Evolutionary conservation across 2,329 filamentous ascomycete genomes (phyloP).

Genomic region (Xylogone sp.): DNA sequence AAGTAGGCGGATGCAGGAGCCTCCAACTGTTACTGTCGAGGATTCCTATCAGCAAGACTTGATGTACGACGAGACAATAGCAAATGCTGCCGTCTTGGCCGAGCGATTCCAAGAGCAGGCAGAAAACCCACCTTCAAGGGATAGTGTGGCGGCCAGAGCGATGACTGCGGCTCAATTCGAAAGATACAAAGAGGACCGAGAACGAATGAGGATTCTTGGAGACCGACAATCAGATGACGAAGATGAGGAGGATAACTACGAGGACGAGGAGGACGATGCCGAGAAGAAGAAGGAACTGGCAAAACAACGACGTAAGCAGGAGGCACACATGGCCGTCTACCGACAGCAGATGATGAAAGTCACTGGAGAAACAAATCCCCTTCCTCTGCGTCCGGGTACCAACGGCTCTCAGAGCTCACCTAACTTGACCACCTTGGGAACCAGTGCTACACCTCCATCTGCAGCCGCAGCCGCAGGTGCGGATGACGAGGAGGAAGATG

Average conservation of each 20-base stretch:
- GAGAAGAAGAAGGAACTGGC: conserved; percentile 71
- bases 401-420: conserved; percentile 60
- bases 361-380: conserved; percentile 65
- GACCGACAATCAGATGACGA: conserved; percentile 45
- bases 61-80: conserved; percentile 25
- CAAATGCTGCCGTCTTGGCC: conserved; percentile 22
- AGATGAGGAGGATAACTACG: conserved; percentile 61
- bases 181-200: conserved; percentile 71
- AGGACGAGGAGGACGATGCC: conserved; percentile 73
- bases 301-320: conserved; percentile 79
- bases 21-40: conserved; percentile 12
- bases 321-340: conserved; percentile 85
- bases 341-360: conserved; percentile 97
- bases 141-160: conserved; percentile 61
- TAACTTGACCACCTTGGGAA: conserved; percentile 47
- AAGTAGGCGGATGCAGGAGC: conserved; percentile 21
- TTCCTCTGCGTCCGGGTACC: conserved; percentile 47
- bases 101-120: conserved; percentile 21
- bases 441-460: too few species aligned
- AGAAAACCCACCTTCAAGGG: conserved; percentile 7
- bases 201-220: conserved; percentile 48
- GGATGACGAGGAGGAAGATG: conserved; percentile 71
- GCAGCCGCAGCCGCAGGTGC: conserved; percentile 31
- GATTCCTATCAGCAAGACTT: conserved; percentile 27
- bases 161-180: conserved; percentile 92